Evolutionary conservation across 73 alveolate species (phyloP).

Genomic region (Paramecium primaurelia): DNA sequence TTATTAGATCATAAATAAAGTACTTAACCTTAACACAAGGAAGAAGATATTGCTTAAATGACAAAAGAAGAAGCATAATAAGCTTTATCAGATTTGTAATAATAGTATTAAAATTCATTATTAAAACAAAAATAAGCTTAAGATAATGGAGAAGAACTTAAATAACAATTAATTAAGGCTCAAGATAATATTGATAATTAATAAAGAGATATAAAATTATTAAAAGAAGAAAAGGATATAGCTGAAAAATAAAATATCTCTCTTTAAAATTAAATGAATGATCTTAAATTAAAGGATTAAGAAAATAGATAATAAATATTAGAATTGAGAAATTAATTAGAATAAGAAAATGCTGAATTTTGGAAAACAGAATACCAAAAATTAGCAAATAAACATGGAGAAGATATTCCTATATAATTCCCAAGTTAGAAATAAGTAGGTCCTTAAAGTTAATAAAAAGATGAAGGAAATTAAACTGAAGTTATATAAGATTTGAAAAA

Average conservation of each 20-base stretch:
- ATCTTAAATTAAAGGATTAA: background rate
- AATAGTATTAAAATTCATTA: background rate
- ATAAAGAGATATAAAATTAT: background rate
- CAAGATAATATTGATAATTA: background rate
- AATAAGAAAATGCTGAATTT: background rate
- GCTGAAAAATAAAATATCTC: background rate
- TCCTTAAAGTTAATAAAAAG: background rate
- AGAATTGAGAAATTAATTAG: background rate
- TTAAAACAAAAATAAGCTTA: background rate
- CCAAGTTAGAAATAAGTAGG: background rate
- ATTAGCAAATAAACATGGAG: background rate
- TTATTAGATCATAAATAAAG: background rate
- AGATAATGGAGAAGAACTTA: background rate
- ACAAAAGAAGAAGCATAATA: background rate
- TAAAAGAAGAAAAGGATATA: background rate
- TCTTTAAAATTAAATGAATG: background rate
- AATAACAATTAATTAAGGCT: background rate
- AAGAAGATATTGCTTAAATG: background rate
- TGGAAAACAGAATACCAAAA: background rate
- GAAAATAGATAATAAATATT: background rate
- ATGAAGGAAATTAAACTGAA: constrained; percentile 8
- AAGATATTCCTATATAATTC: background rate
- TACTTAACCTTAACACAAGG: background rate
- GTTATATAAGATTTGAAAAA: background rate
- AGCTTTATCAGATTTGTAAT: background rate